A percentile compares a stretch with the other conserved stretches of the same genome.
Conservation (phyloP, 352 stramenopile species). For the Phytophthora tubulina region DNA sequence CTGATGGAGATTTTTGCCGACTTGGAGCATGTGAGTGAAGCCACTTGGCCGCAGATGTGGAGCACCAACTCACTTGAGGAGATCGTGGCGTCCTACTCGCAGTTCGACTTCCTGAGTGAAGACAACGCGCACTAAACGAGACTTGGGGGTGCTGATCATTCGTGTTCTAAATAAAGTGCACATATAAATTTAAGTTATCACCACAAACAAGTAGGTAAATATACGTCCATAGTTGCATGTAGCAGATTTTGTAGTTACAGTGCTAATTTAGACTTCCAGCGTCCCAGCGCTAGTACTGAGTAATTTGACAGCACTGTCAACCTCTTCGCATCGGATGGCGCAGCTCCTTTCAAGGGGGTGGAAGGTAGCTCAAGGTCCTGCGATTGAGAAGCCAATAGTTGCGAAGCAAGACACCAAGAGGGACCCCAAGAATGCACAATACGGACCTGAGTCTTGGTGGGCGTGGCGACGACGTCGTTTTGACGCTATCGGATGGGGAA, state of each 20-base stretch:
- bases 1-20: constrained; percentile 58
- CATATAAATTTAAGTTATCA: constrained; percentile 36
- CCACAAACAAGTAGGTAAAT: constrained; percentile 1
- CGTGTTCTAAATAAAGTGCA: constrained; percentile 32
- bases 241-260: background rate
- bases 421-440: background rate
- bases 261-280: background rate
- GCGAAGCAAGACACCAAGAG: background rate
- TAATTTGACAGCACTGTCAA: background rate
- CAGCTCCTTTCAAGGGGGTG: constrained; percentile 6
- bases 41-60: constrained; percentile 54
- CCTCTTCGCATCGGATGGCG: background rate
- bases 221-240: background rate
- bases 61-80: constrained; percentile 64
- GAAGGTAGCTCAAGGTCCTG: constrained; percentile 10
- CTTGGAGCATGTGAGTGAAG: constrained; percentile 48
- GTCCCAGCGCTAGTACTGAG: background rate
- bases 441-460: constrained; percentile 7
- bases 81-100: constrained; percentile 39
- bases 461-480: constrained; percentile 23
- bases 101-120: constrained; percentile 47
- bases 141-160: constrained; percentile 4
- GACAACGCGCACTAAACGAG: background rate
- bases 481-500: constrained; percentile 26
- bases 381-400: background rate